A percentile compares a stretch with the other conserved stretches of the same genome.
Evolutionary conservation across 192 early-diverging fungal species (phyloP).

Genomic region (Geranomyces variabilis): DNA sequence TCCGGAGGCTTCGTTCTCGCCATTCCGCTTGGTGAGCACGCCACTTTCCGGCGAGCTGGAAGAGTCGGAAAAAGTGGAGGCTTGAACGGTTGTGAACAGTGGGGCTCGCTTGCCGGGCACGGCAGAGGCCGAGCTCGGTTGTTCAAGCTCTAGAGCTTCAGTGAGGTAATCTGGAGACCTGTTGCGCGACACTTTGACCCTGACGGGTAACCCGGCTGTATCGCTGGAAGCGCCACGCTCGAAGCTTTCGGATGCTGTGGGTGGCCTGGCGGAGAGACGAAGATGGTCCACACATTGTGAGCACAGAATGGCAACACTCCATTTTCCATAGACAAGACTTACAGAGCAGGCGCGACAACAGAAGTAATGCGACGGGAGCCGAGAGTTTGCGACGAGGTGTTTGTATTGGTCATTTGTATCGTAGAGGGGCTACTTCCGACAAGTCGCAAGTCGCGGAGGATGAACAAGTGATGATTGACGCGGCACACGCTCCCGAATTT

Average conservation of each 20-base stretch:
- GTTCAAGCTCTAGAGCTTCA: not conserved
- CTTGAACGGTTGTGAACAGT: slow-evolving; percentile 17
- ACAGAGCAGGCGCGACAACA: slow-evolving; percentile 2
- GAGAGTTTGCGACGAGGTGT: not conserved
- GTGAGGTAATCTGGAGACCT: slow-evolving; percentile 30
- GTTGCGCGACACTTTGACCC: slow-evolving; percentile 18
- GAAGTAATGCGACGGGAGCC: not conserved
- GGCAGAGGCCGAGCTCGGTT: not conserved
- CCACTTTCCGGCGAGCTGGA: not conserved
- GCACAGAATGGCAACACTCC: not conserved
- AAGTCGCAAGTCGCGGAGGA: too few relatives aligned
- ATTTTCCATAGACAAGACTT: not conserved
- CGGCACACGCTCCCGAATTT: too few relatives aligned
- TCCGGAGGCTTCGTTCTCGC: not conserved
- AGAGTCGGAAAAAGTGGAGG: slow-evolving; percentile 14
- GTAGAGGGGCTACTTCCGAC: not conserved
- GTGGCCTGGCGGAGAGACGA: not conserved
- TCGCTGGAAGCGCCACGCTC: not conserved
- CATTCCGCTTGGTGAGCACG: not conserved
- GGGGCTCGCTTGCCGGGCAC: slow-evolving; percentile 5
- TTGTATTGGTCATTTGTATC: slow-evolving; percentile 16
- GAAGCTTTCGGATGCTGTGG: not conserved
- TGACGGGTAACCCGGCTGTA: not conserved
- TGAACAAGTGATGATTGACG: too few relatives aligned
- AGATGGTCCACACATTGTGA: too few relatives aligned